phyloP scores from a whole-genome alignment of 495 filamentous ascomycete genomes.

The Aspergillus sclerotiicarbonarius region DNA sequence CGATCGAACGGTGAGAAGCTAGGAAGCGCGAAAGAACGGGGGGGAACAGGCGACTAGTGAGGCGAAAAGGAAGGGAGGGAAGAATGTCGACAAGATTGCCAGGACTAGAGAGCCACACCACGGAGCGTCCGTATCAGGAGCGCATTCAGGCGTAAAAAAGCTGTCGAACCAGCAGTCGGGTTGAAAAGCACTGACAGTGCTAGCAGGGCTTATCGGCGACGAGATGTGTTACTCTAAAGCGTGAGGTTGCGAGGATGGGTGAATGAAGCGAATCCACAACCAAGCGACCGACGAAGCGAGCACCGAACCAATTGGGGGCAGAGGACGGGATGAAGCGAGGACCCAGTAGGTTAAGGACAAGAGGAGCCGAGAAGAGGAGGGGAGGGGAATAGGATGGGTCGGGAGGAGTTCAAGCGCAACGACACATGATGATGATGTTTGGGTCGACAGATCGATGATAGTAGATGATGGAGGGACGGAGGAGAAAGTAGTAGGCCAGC shows the following conservation, averaged over 20 bases:
- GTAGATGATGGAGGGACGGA: too few species aligned
- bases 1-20: not conserved
- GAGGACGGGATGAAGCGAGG: constrained; percentile 5
- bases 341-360: not conserved
- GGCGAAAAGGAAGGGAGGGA: not conserved
- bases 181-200: not conserved
- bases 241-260: not conserved
- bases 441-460: too few species aligned
- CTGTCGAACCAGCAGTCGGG: not conserved
- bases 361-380: not conserved
- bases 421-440: not conserved
- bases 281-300: not conserved
- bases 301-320: constrained; percentile 1
- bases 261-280: not conserved
- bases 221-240: not conserved
- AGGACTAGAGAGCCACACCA: not conserved
- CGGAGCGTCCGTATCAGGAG: not conserved
- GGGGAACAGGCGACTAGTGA: not conserved
- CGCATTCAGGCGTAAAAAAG: constrained; percentile 1
- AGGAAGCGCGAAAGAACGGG: not conserved
- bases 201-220: not conserved
- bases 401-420: not conserved
- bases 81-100: not conserved
- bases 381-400: not conserved
- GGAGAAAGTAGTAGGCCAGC: too few species aligned